Evolutionary conservation across 2,329 filamentous ascomycete genomes (phyloP), one percentile per base, ranked within the genome.

Genomic region (Xylariaceae sp.): DNA sequence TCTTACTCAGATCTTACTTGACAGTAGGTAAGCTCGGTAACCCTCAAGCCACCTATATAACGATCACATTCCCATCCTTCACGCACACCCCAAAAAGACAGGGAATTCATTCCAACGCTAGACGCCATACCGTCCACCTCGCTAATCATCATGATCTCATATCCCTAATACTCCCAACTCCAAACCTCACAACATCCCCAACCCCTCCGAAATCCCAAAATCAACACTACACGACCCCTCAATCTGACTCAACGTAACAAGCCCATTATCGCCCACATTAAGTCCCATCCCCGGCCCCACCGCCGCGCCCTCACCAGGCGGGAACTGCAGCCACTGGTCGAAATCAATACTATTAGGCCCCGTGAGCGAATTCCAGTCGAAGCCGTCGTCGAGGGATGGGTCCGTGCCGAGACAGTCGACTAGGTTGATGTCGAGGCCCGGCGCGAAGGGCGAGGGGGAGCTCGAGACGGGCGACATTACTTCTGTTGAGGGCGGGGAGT

Each of bases 291-390:
- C 62, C 9, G 61, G 56, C 10, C 57, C 61, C 2, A 62, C 56
- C 13, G 62, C 56, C 9, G 75, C 74, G 5, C 76, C 78, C 53
- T 83, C 81, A 1, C 76, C 75, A 4, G 62, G 60, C 13, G 81
- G 81, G 62, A 83, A 85, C 60, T 84, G 79, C 18, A 85, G 74
- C 80, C 81, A 85, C 65, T 84, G 80, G 59, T 83, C 81, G 56
- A 84, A 81, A 57, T 85, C 81, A 60, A 84, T 78, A 61, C 82
- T 78, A 61, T 82, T 81, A 7, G 79, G 78, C 4, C 77, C 79
- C 13, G 79, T 74, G 3, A 82, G 73, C 17, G 77, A 77, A 63
- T 80, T 79, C 80, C 80, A 83, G 63, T 83, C 80, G 58, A 83
- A 80, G 55, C 79, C 78, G 51, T 78, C 77, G 66, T 59, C 50